phyloP scores from a whole-genome alignment of 2,329 filamentous ascomycete genomes.

The Ceratocystis alfenasii region DNA sequence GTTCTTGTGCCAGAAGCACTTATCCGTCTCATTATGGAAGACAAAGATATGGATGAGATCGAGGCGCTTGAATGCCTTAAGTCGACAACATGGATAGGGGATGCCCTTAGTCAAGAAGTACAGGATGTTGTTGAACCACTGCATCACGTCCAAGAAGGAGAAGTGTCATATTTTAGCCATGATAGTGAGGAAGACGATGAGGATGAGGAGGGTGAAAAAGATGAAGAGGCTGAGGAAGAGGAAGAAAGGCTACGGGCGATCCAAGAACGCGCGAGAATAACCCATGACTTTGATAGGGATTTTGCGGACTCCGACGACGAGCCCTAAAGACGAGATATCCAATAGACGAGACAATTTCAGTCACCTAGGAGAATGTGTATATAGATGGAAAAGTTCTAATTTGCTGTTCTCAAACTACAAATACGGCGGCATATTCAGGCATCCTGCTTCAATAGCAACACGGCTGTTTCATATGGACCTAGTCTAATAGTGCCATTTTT shows the following conservation, averaged over 20 bases:
- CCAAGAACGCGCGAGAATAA: background rate
- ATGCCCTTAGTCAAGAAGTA: slow-evolving; percentile 53
- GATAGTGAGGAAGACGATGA: slow-evolving; percentile 10
- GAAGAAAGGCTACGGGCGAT: background rate
- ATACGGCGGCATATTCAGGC: background rate
- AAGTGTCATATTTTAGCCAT: slow-evolving; percentile 23
- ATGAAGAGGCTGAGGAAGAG: background rate
- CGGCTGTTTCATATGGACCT: slow-evolving; percentile 32
- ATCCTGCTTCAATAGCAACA: slow-evolving; percentile 26
- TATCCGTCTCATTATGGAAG: slow-evolving; percentile 44
- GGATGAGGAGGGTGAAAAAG: background rate
- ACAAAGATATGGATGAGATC: slow-evolving; percentile 36
- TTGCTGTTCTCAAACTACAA: background rate
- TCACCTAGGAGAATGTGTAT: background rate
- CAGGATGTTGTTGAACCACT: slow-evolving; percentile 28
- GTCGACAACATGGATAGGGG: slow-evolving; percentile 55
- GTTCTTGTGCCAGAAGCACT: slow-evolving; percentile 66
- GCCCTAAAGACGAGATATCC: background rate
- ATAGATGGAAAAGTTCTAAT: background rate
- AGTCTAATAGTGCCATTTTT: slow-evolving; percentile 27
- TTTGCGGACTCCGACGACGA: slow-evolving; percentile 12
- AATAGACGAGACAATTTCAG: background rate
- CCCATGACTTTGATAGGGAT: slow-evolving; percentile 12
- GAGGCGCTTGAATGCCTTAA: slow-evolving; percentile 46
- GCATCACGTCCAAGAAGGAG: slow-evolving; percentile 25